A percentile compares a stretch with the other conserved stretches of the same genome.
Conservation (phyloP, 345 rosid genomes). For the Aquilaria sinensis region DNA sequence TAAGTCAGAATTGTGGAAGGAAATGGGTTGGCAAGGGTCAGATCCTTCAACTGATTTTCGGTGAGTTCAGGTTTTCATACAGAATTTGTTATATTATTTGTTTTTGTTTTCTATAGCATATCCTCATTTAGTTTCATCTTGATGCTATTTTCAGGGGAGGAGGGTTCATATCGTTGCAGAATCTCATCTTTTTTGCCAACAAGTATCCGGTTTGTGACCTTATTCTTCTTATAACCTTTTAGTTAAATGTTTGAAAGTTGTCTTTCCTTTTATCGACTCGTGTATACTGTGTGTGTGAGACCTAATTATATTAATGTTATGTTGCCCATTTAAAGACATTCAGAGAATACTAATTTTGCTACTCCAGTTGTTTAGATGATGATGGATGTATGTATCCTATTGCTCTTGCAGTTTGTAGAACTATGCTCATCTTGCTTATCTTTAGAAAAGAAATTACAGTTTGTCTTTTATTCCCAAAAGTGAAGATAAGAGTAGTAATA, state of each 20-base stretch:
- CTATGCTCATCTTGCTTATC: no score
- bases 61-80: constrained; percentile 25
- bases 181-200: constrained; percentile 43
- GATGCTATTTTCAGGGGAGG: constrained; percentile 32
- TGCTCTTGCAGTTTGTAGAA: no score
- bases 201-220: constrained; percentile 6
- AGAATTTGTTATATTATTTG: constrained; percentile 2
- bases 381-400: no score
- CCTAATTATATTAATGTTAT: no score
- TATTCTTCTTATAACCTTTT: not conserved
- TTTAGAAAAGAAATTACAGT: no score
- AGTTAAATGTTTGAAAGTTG: not conserved
- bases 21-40: constrained; percentile 57
- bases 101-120: constrained; percentile 9
- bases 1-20: constrained; percentile 48
- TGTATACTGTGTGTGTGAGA: no score
- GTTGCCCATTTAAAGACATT: no score
- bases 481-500: no score
- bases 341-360: no score
- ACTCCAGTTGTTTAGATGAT: no score
- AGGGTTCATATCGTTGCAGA: constrained; percentile 46
- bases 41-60: constrained; percentile 55
- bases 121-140: not conserved
- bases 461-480: no score
- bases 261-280: no score